Evolutionary conservation across 208 protist genomes (phyloP).

Genomic region (Plasmodiophora brassicae): DNA sequence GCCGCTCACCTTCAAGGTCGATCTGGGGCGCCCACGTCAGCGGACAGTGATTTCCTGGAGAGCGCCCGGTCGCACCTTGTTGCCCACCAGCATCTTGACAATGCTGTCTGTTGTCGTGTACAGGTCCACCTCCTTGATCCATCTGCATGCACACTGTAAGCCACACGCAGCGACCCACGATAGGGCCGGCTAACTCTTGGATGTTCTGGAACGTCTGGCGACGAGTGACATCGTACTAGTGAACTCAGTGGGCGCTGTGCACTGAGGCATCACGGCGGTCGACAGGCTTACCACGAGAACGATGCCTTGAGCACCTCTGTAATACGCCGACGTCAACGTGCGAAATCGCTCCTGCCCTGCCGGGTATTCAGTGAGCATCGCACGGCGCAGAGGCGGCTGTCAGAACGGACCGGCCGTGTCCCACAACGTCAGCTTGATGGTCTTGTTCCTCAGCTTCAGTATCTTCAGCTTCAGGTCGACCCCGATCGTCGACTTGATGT

Average conservation of each 20-base stretch:
- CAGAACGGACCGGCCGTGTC: constrained; percentile 45
- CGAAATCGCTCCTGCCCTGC: constrained; percentile 46
- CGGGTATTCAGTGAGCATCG: not conserved
- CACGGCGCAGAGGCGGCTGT: not conserved
- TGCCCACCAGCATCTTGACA: constrained; percentile 41
- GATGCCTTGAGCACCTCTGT: constrained; percentile 52
- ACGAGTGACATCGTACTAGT: constrained; percentile 32
- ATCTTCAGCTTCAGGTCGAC: constrained; percentile 51
- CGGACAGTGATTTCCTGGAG: not conserved
- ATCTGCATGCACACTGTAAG: not conserved
- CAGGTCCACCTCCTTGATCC: constrained; percentile 44
- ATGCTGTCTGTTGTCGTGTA: constrained; percentile 3
- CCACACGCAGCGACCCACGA: too few species aligned
- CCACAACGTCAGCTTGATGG: constrained; percentile 48
- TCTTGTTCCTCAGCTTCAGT: constrained; percentile 31
- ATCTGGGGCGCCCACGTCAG: not conserved
- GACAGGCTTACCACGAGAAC: constrained; percentile 49
- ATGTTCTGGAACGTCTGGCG: constrained; percentile 30
- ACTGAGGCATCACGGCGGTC: constrained; percentile 31
- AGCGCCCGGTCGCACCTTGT: not conserved
- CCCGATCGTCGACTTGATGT: constrained; percentile 48
- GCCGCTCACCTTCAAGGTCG: constrained; percentile 32
- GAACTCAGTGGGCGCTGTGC: constrained; percentile 17
- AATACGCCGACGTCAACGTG: constrained; percentile 46
- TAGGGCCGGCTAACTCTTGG: not conserved